Percentiles rank a stretch among this genome's conserved stretches.
phyloP scores from a whole-genome alignment of 768 basidiomycete genomes.

The Butyriboletus loyo region DNA sequence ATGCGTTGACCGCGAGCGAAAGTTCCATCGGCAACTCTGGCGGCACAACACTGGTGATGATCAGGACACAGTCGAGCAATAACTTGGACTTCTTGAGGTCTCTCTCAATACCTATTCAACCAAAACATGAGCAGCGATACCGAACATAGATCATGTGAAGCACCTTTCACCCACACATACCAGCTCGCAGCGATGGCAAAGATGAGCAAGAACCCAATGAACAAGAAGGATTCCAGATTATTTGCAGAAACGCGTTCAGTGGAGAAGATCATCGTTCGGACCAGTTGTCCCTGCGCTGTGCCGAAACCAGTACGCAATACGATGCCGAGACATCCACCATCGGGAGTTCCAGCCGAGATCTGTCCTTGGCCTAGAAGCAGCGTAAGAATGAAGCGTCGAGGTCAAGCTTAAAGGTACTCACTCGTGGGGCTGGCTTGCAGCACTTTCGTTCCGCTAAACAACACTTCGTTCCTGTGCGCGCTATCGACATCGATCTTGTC shows the following conservation, averaged over 20 bases:
- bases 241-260: slow-evolving; percentile 96
- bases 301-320: slow-evolving; percentile 97
- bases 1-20: slow-evolving; percentile 92
- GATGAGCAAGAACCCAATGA: slow-evolving; percentile 96
- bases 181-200: slow-evolving; percentile 97
- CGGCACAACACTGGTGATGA: slow-evolving; percentile 96
- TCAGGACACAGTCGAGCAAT: slow-evolving; percentile 90
- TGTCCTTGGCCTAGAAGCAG: slow-evolving; percentile 27
- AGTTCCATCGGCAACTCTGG: slow-evolving; percentile 99
- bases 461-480: slow-evolving; percentile 78
- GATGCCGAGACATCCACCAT: slow-evolving; percentile 88
- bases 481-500: slow-evolving; percentile 86
- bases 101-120: slow-evolving; percentile 72
- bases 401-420: slow-evolving; percentile 13
- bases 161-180: slow-evolving; percentile 97
- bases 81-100: slow-evolving; percentile 94
- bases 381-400: background rate
- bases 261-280: slow-evolving; percentile 98
- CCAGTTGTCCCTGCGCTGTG: slow-evolving; percentile 94
- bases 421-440: slow-evolving; percentile 67
- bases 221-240: slow-evolving; percentile 92
- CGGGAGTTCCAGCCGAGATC: slow-evolving; percentile 65
- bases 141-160: slow-evolving; percentile 14
- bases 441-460: slow-evolving; percentile 97
- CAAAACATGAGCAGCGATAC: slow-evolving; percentile 3